phyloP scores from a whole-genome alignment of 345 rosid genomes.

The Ceriops decandra region DNA sequence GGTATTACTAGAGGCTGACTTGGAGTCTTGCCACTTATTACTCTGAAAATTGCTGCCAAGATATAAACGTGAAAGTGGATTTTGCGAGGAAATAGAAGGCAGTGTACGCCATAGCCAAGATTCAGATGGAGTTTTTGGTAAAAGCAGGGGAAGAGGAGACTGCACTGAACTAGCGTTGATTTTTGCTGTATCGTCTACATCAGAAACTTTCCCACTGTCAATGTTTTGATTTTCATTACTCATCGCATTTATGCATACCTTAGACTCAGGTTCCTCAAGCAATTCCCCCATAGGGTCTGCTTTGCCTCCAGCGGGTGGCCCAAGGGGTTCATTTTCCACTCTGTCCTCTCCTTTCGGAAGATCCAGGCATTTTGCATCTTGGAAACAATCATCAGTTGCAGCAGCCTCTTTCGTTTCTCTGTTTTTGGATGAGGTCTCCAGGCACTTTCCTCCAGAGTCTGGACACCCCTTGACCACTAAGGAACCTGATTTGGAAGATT shows the following conservation, averaged over 20 bases:
- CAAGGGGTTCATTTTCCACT: constrained; percentile 8
- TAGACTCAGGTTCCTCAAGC: constrained; percentile 29
- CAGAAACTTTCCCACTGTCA: constrained; percentile 18
- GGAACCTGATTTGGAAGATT: constrained; percentile 25
- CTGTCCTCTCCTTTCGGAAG: constrained; percentile 17
- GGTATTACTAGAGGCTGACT: constrained; percentile 32
- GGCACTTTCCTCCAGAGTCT: constrained; percentile 16
- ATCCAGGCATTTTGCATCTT: constrained; percentile 25
- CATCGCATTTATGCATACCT: constrained; percentile 23
- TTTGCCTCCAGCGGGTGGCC: constrained; percentile 15
- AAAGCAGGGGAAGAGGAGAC: constrained; percentile 51
- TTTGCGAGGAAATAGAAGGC: constrained; percentile 50
- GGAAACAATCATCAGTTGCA: constrained; percentile 13
- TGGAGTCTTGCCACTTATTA: constrained; percentile 41
- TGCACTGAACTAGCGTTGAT: constrained; percentile 10
- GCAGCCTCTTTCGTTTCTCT: constrained; percentile 21
- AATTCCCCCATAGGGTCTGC: constrained; percentile 21
- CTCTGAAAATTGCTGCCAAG: constrained; percentile 29
- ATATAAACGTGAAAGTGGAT: constrained; percentile 31
- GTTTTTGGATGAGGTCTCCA: constrained; percentile 15
- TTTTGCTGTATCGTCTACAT: constrained; percentile 26
- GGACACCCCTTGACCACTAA: constrained; percentile 20
- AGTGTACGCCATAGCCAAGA: constrained; percentile 87
- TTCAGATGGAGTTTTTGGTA: constrained; percentile 76
- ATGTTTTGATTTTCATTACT: constrained; percentile 24